phyloP scores from a whole-genome alignment of 2,329 filamentous ascomycete genomes.

The Elsinoe arachidis region DNA sequence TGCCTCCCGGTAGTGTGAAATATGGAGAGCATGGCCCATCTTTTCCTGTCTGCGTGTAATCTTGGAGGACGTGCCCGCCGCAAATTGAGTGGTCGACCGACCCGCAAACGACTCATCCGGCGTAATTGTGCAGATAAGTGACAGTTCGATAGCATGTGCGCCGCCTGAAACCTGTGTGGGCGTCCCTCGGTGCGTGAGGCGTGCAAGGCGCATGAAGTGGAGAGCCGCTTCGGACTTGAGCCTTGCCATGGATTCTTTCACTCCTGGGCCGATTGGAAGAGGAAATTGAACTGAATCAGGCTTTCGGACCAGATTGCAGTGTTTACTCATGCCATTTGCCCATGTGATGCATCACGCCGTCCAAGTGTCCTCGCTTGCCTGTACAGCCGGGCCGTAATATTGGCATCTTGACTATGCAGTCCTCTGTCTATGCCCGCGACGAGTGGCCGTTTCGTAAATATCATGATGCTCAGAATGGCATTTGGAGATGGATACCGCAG shows the following conservation, averaged over 20 bases:
- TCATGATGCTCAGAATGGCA: slow-evolving; percentile 5
- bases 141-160: slow-evolving; percentile 1
- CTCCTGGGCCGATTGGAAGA: slow-evolving; percentile 6
- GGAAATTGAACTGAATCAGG: neutral
- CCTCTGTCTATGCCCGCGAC: neutral
- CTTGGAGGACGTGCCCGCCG: neutral
- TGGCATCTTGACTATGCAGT: neutral
- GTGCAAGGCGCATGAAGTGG: slow-evolving; percentile 5
- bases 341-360: neutral
- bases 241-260: neutral
- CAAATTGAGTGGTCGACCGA: neutral
- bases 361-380: neutral
- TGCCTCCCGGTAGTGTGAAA: slow-evolving; percentile 2
- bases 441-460: neutral
- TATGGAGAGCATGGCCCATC: slow-evolving; percentile 3
- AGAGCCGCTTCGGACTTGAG: slow-evolving; percentile 12
- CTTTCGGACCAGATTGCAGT: neutral
- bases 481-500: neutral
- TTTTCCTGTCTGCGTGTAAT: slow-evolving; percentile 3
- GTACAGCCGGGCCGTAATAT: slow-evolving; percentile 1
- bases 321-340: neutral
- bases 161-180: neutral
- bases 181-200: slow-evolving; percentile 7
- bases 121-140: neutral
- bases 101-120: neutral